Evolutionary conservation across 768 basidiomycete genomes (phyloP), one percentile per base, ranked within the genome.

Genomic region (Hemileccinum rubropunctum): DNA sequence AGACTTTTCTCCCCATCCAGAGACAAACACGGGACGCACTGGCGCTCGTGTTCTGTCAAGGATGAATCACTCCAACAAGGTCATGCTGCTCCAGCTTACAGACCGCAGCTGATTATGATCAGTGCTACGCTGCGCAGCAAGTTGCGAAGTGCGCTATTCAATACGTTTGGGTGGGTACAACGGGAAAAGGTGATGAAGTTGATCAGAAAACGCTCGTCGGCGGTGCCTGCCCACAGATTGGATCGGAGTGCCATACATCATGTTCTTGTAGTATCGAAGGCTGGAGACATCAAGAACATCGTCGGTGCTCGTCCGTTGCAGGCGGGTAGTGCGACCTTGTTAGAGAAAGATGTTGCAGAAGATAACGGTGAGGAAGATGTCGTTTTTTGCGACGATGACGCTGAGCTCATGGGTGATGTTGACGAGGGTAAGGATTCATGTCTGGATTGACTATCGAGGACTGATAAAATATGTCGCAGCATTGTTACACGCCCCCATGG

Each of bases 51-150:
- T 20, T 20, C 17, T 12, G 26, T 42, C 9, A 20, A 45, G 35
- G 58, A 55, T 39, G 47, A 32, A 41, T 43, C 58, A 36, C 27
- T 45, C 32, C 47, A 42, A 53, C 54, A 46, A 40, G 40, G 9
- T 14, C 35, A 51, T 32, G 42, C 45, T 38, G 11, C 46, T 34
- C 47, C 47, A n/a, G 35, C 37, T 18, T 18, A 42, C 65, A 70
- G 53, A 23, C 80, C 85, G 20, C 88, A 89, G 62, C 64, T 88
- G 46, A 70, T 90, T 37, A 65, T 88, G 60, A 77, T 82, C 42
- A 88, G 86, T 60, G 88, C 88, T 36, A 90, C 88, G 7, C 70
- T 91, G 54, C 74, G 80, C 37, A 73, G 69, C 43, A 77, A 76
- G 51, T 70, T 68, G 47, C 60, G 57, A 42, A 56, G 36, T 13